Evolutionary conservation across 805 yeast genomes (phyloP), one percentile per base, ranked within the genome.

Genomic region (Brettanomyces naardenensis): DNA sequence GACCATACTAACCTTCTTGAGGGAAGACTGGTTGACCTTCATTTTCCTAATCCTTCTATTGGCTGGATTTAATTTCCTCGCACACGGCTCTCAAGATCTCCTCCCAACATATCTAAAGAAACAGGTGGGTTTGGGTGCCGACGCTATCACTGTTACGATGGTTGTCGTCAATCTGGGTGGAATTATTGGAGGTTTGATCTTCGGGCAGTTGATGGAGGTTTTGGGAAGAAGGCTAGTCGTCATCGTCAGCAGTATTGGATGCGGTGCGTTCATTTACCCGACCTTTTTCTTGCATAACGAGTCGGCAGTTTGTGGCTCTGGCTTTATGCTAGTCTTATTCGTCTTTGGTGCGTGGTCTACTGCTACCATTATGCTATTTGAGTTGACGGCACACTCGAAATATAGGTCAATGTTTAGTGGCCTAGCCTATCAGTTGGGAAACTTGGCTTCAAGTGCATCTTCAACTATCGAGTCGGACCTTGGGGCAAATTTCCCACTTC

Each of bases 321-420:
- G 46, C 3, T 80, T 80, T 58, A 78, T 78, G 62, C 52, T 78
- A 51, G 83, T 78, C 53, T 70, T 73, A 49, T 70, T 73, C 38
- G 80, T 80, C 5, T 80, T 77, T 63, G 88, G 87, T 25, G 77
- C 78, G 5, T 81, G 85, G 82, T 87, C 88, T 44, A 73, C 80
- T 33, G 66, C 75, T 9, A 85, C 88, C n/a, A 70, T 78, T 29
- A 77, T 78, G 55, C 61, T 81, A 30, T 64, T 78, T 22, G 89
- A 81, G 56, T 63, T 80, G 36, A 71, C 83, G 10, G 31, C 46
- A 13, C 80, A 78, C 40, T 78, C 83, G 13, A 71, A 74, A 28
- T 73, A 73, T 55, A 65, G 84, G 49, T 66, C 85, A 1, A 66
- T 80, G 44, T 66, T 78, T 33, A 69, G 71, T 39, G 84, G 87